Base-by-base conservation (phyloP, 805 yeast species). In the Candida ficus region DNA sequence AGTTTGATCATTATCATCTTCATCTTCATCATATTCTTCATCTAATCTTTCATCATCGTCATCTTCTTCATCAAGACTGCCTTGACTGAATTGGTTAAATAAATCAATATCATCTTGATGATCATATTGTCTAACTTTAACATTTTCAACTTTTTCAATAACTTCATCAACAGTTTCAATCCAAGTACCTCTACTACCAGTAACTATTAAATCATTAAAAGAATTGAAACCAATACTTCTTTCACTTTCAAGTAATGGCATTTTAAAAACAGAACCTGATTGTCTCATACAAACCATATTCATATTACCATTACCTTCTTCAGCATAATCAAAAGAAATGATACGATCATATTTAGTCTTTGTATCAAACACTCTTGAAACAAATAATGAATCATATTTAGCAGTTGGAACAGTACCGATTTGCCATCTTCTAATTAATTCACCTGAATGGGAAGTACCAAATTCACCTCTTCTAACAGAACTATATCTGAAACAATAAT, bases 221-320 rank as follows among this genome's bases (percentile, higher is more conserved):
- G 91, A 77, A 49, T 79, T 84, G 60, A 89, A 83, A 13, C 66
- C 68, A 8, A 83, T 57, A 8, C 79, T 68, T 28, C 78, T 77
- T 25, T 79, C 79, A 37, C 83, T 74, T 55, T 85, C 91, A 1
- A 68, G 62, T 0, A 82, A 84, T 0, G 82, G 75, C 90, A 85
- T 85, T 43, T 83, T 70, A 60, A 84, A 89, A 0, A 89, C 80
- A 39, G 86, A 82, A 4, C 97, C 97, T 1, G 95, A 84, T 53
- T 87, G 95, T 48, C 96, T 69, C 83, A 90, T 83, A 60, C 97
- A 89, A 22, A 90, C 78, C 42, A 86, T 70, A 50, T 82, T 78
- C 8, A 84, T 73, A 1, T 77, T 73, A 18, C 79, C 71, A 7
- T 47, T 47, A 14, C 17, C 26, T 19, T 47, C 50, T 34, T 45